Evolutionary conservation across 2,329 filamentous ascomycete species (phyloP).

Genomic region (Aspergillus quadrilineatus): DNA sequence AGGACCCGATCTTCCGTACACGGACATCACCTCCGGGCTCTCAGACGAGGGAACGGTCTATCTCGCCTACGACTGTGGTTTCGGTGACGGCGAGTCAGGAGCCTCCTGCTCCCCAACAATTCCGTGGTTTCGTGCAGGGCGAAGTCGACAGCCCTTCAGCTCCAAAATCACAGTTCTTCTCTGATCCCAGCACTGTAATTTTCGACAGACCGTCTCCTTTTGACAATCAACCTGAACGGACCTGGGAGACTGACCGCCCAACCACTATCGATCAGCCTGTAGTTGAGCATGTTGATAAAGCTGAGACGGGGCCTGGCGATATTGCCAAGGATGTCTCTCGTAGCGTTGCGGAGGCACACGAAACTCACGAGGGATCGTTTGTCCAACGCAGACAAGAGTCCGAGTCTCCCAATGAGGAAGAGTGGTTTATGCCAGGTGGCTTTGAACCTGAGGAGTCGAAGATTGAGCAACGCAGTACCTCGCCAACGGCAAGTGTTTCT

Average conservation of each 20-base stretch:
- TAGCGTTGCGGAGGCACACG: not conserved
- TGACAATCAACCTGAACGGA: not conserved
- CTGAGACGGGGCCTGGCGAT: not conserved
- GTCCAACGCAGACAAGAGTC: slow-evolving; percentile 14
- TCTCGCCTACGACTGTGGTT: slow-evolving; percentile 45
- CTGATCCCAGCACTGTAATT: slow-evolving; percentile 13
- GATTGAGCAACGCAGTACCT: not conserved
- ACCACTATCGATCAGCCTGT: not conserved
- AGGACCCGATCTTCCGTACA: slow-evolving; percentile 62
- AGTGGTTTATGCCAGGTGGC: slow-evolving; percentile 33
- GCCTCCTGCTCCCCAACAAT: slow-evolving; percentile 41
- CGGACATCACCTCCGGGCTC: slow-evolving; percentile 65
- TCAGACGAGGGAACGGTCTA: slow-evolving; percentile 55
- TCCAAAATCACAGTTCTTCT: slow-evolving; percentile 12
- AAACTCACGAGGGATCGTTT: slow-evolving; percentile 20
- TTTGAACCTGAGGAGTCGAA: slow-evolving; percentile 24
- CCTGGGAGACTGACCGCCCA: slow-evolving; percentile 17
- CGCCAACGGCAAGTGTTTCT: slow-evolving; percentile 5
- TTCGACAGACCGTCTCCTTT: slow-evolving; percentile 12
- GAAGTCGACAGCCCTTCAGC: slow-evolving; percentile 47
- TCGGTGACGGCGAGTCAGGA: slow-evolving; percentile 35
- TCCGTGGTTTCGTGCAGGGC: slow-evolving; percentile 49
- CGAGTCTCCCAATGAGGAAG: slow-evolving; percentile 24
- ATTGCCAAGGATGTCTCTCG: not conserved
- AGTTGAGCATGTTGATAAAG: not conserved